Evolutionary conservation across 345 rosid species (phyloP), one percentile per base, ranked within the genome.

Genomic region (Gossypium stocksii): DNA sequence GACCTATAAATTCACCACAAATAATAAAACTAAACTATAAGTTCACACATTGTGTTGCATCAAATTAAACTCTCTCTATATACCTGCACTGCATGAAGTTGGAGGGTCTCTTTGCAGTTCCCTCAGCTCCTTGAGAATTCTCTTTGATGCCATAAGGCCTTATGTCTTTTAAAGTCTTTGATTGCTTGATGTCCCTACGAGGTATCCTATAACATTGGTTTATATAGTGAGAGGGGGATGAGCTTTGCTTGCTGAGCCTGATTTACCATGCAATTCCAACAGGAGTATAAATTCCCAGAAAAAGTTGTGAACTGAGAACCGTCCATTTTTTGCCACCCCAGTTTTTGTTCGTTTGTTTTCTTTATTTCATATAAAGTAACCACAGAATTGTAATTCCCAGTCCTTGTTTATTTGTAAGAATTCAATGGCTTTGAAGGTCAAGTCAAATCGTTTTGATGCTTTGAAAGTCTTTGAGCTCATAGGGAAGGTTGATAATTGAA

Each of bases 1-100:
- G 89, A 73, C 91, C 91, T 85, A 34, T 15, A 53, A 56, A 19
- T 14, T 75, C 84, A 62, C 77, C 66, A 7, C 52, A 72, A 45
- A 64, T 53, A 34, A 56, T 2, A 54, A 15, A 4, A 51, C 15
- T 15, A 16, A 16, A 16, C 56, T 53, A 25, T 16, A 9, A 9
- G 9, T 9, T 20, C 43, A 41, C 6, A 9, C 15, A 17, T 7
- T 22, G 3, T 45, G 58, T 23, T 41, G 17, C 10, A 53, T 16
- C 61, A 43, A 20, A 16, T 43, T 57, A 7, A n/a, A 38, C 8
- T 23, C 59, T 53, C 1, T 29, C 8, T 19, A 7, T 34, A 20
- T 67, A 67, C 58, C 74, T n/a, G 74, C 74, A 38, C 74, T 70
- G 74, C 74, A 29, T 11, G 74, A 70, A 29, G 27, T 54, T 53